These are phyloP conservation scores for Plasmodium inui DNA, from an alignment of 169 alveolate species.

Conservation along the genomic window DNA sequence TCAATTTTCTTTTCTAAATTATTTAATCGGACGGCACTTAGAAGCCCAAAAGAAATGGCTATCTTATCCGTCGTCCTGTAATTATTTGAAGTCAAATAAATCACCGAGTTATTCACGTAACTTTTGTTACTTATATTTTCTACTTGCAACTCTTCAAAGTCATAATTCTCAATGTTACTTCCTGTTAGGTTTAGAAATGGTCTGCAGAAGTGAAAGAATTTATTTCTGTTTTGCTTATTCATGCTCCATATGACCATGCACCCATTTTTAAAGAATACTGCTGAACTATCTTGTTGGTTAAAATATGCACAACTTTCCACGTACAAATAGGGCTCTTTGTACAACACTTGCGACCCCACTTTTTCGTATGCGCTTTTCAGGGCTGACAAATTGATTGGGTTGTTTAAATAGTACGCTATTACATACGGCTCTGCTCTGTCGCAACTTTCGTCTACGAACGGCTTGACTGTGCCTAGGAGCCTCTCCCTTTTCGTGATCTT, in stretches of 20 bases:
- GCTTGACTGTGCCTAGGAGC: constrained; percentile 49
- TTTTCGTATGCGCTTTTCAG: constrained; percentile 52
- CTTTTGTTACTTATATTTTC: constrained; percentile 68
- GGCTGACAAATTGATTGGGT: constrained; percentile 12
- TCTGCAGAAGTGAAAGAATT: constrained; percentile 35
- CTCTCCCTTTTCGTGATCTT: constrained; percentile 59
- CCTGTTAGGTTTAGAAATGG: background rate
- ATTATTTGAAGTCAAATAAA: constrained; percentile 41
- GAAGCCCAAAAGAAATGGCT: constrained; percentile 57
- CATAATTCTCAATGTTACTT: constrained; percentile 30
- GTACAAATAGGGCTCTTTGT: constrained; percentile 75
- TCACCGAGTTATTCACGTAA: constrained; percentile 62
- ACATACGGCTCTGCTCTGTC: constrained; percentile 57
- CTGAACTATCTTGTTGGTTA: constrained; percentile 74
- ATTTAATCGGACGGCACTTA: constrained; percentile 71
- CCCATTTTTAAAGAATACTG: constrained; percentile 68
- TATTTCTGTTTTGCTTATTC: constrained; percentile 61
- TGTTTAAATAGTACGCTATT: constrained; percentile 68
- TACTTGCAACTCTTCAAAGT: constrained; percentile 71
- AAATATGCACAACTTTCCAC: constrained; percentile 74
- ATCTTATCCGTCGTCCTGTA: constrained; percentile 71
- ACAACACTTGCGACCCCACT: constrained; percentile 49
- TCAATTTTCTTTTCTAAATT: constrained; percentile 76
- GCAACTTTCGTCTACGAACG: constrained; percentile 52
- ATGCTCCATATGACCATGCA: constrained; percentile 75